Percentiles rank a stretch among this genome's conserved stretches.
Evolutionary conservation across 2,329 filamentous ascomycete species (phyloP).

Genomic region (Ceratocystiopsis brevicomis): DNA sequence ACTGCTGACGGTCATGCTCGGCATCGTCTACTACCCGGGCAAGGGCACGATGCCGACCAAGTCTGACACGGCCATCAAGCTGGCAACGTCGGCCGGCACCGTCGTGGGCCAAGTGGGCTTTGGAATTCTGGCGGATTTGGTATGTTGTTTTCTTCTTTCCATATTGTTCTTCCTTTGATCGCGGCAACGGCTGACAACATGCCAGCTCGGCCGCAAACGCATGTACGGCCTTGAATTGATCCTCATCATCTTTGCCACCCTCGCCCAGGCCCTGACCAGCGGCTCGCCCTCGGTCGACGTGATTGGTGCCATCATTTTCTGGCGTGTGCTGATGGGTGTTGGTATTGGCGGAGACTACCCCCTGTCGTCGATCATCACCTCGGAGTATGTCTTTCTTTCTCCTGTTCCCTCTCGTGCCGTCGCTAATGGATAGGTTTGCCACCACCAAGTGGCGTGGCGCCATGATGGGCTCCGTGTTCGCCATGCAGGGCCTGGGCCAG

Average conservation of each 20-base stretch:
- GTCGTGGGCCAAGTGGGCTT: constrained; percentile 70
- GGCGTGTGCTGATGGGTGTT: constrained; percentile 58
- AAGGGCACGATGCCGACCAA: constrained; percentile 40
- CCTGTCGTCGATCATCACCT: constrained; percentile 65
- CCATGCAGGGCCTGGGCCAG: constrained; percentile 74
- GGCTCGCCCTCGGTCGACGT: constrained; percentile 43
- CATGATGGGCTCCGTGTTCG: constrained; percentile 76
- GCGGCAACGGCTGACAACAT: not conserved
- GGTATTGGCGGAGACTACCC: constrained; percentile 67
- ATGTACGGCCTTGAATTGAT: constrained; percentile 61
- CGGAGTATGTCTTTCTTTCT: constrained; percentile 27
- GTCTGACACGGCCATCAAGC: constrained; percentile 68
- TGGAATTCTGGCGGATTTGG: constrained; percentile 51
- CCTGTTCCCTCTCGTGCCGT: not conserved
- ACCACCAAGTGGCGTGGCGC: constrained; percentile 71
- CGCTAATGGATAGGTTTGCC: constrained; percentile 32
- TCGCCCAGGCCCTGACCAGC: constrained; percentile 50
- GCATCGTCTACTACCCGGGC: constrained; percentile 53
- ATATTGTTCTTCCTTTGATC: not conserved
- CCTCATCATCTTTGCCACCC: constrained; percentile 60
- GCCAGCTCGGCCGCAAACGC: constrained; percentile 25
- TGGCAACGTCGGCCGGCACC: constrained; percentile 66
- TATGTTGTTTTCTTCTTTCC: constrained; percentile 2
- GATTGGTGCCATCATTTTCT: constrained; percentile 55
- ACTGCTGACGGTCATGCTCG: constrained; percentile 55